Percentiles rank a stretch among this genome's conserved stretches.
Conservation (phyloP, 2,329 filamentous ascomycete species). For the Ophiostoma sp. region DNA sequence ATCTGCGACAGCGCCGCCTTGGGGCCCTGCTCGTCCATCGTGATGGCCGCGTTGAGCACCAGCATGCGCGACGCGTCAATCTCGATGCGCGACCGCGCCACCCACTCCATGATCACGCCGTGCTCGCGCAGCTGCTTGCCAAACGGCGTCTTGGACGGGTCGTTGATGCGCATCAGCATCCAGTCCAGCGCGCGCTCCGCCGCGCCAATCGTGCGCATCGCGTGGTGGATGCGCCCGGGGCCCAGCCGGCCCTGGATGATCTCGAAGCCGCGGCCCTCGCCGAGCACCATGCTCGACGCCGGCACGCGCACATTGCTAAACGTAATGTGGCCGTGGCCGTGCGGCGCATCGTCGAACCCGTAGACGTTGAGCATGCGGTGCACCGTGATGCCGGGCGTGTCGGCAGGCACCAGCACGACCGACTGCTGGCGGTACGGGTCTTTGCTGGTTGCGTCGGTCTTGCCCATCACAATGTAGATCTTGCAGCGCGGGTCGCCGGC, state of each 20-base stretch:
- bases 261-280: conserved; percentile 91
- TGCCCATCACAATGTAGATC: conserved; percentile 96
- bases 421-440: conserved; percentile 87
- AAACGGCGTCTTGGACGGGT: conserved; percentile 84
- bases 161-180: conserved; percentile 92
- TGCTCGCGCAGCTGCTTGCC: conserved; percentile 82
- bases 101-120: conserved; percentile 91
- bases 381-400: conserved; percentile 80
- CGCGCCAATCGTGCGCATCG: conserved; percentile 89
- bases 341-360: conserved; percentile 96
- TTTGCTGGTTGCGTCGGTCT: conserved; percentile 69
- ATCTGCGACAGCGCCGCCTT: conserved; percentile 91
- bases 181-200: conserved; percentile 89
- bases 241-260: conserved; percentile 97
- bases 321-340: conserved; percentile 88
- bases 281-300: conserved; percentile 75
- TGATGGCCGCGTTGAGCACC: conserved; percentile 90
- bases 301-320: conserved; percentile 91
- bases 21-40: conserved; percentile 83
- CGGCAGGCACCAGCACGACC: conserved; percentile 79
- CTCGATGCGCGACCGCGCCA: conserved; percentile 85
- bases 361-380: conserved; percentile 91
- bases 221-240: conserved; percentile 94
- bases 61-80: conserved; percentile 87
- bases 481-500: conserved; percentile 88